Evolutionary conservation across 2,329 filamentous ascomycete species (phyloP).

Genomic region (Bipolaris gigantea): DNA sequence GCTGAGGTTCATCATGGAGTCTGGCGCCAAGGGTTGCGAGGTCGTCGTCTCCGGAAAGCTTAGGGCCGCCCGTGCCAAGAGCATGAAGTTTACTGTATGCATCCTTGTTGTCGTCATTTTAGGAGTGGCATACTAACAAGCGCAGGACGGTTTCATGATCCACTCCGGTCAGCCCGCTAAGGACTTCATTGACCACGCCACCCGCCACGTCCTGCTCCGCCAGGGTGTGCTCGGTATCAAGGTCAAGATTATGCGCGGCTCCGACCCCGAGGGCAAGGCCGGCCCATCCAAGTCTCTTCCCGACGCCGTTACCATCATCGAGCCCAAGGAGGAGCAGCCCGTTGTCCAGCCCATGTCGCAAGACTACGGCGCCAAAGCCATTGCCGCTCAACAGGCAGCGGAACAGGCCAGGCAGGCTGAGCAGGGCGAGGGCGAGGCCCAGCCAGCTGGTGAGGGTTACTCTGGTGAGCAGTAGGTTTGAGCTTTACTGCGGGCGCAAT

Average conservation of each 20-base stretch:
- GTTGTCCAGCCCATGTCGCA: constrained; percentile 94
- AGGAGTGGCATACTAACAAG: constrained; percentile 21
- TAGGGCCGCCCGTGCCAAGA: constrained; percentile 97
- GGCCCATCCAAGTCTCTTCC: constrained; percentile 96
- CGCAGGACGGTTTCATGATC: constrained; percentile 97
- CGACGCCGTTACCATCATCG: constrained; percentile 98
- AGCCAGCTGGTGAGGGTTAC: constrained; percentile 38
- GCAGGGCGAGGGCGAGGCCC: constrained; percentile 58
- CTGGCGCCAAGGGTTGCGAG: constrained; percentile 98
- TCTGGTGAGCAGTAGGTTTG: constrained; percentile 39
- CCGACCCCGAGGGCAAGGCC: constrained; percentile 98
- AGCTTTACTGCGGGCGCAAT: constrained; percentile 30
- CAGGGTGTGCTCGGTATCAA: constrained; percentile 99
- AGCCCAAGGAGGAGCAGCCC: constrained; percentile 98
- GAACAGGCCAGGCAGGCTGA: constrained; percentile 62
- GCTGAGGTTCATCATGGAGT: constrained; percentile 99
- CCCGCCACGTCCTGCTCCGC: constrained; percentile 98
- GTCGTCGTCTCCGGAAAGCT: constrained; percentile 99
- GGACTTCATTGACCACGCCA: constrained; percentile 99
- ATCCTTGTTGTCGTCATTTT: not conserved
- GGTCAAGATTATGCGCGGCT: constrained; percentile 99
- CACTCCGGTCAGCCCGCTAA: constrained; percentile 99
- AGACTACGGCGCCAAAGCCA: constrained; percentile 96
- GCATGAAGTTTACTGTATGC: constrained; percentile 98
- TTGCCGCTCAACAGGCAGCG: constrained; percentile 68